Conservation (phyloP, 176 grass and related monocot genomes). For the Themeda triandra region DNA sequence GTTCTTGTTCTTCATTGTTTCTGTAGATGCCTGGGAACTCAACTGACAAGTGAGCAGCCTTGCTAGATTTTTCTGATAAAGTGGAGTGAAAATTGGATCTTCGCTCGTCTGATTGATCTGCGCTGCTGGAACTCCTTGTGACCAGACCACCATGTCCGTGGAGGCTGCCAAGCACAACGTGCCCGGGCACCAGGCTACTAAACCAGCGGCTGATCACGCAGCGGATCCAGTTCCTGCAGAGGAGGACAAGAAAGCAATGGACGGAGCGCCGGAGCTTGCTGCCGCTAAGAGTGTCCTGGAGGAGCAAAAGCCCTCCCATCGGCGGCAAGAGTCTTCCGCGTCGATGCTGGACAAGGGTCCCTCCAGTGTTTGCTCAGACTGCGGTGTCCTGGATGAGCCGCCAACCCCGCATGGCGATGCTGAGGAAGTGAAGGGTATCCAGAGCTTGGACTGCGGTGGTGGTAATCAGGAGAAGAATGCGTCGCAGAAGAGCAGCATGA, state of each 20-base stretch:
- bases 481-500: constrained; percentile 56
- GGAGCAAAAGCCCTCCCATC: constrained; percentile 36
- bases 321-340: constrained; percentile 35
- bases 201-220: neutral
- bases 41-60: neutral
- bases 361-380: constrained; percentile 37
- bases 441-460: constrained; percentile 28
- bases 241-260: neutral
- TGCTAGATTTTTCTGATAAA: neutral
- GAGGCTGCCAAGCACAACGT: constrained; percentile 19
- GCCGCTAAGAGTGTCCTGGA: constrained; percentile 10
- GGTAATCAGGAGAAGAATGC: constrained; percentile 45
- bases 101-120: neutral
- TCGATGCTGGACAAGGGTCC: constrained; percentile 42
- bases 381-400: constrained; percentile 30
- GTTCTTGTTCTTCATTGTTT: constrained; percentile 8
- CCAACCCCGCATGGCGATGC: constrained; percentile 17
- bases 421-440: constrained; percentile 35
- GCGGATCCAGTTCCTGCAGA: constrained; percentile 16
- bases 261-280: neutral
- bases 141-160: constrained; percentile 23
- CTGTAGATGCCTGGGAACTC: neutral
- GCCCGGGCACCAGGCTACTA: neutral
- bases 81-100: neutral
- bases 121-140: neutral